Base-by-base conservation (phyloP, 495 filamentous ascomycete species). In the Pyronema domesticum region DNA sequence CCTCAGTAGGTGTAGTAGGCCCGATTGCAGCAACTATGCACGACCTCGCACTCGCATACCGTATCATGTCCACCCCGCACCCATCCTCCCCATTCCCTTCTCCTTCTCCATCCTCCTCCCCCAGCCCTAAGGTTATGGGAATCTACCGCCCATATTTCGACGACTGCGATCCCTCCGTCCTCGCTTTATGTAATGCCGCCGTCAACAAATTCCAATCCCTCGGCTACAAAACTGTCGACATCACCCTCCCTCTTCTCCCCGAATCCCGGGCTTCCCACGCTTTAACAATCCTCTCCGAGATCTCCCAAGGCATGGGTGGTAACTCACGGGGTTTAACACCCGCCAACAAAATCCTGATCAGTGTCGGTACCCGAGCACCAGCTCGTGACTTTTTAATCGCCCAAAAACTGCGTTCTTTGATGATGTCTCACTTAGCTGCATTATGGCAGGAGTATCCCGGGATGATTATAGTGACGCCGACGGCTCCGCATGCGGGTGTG, bases 31-130 rank as follows among this genome's bases (percentile, higher is more conserved):
- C 77, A 18, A 89, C 74, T 49, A 86, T 85, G 62, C 72, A 78
- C 19, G 89, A 95, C 61, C 75, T 96, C n/a, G 78, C 82, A 55
- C 74, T 87, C 45, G 80, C 84, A 7, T 96, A 93, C 65, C 77
- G 82, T 19, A 64, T 82, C 60, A 80, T 91, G 76, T 73, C 85
- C 7, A 71, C 74, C 7, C 85, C 88, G 0, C 76, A 93, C 49
- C 80, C 80, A 0, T 37, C 49, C 0, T 36, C 64, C 30, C 55
- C 13, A 18, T 40, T 56, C 14, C 62, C 8, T 52, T 54, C 46
- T 59, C 58, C n/a, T 15, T 36, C 6, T 52, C 59, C 47, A 66
- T 68, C 45, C 37, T 58, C 13, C 51, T 35, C 33, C 47, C 40
- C 36, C 46, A 30, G 44, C 60, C 69, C 60, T 55, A 68, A 59